Conservation (phyloP, 768 basidiomycete genomes). For the Xanthoconium stramineum region DNA sequence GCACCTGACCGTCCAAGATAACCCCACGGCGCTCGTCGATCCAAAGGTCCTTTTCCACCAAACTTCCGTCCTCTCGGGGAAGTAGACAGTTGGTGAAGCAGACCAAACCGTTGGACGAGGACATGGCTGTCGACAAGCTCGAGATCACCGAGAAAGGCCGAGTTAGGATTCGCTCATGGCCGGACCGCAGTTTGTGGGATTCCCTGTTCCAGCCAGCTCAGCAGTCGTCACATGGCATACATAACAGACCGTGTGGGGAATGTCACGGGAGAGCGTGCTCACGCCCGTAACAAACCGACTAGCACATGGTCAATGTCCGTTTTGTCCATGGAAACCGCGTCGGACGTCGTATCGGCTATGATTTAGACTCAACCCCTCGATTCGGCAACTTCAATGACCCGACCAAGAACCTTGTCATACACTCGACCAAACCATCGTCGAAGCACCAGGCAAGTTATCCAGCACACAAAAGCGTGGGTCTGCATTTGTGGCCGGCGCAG, state of each 20-base stretch:
- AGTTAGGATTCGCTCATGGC: not conserved
- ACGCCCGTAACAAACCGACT: not conserved
- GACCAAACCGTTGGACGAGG: slow-evolving; percentile 55
- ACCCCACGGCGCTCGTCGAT: slow-evolving; percentile 71
- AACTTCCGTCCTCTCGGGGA: slow-evolving; percentile 73
- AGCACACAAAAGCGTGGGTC: not conserved
- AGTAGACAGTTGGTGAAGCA: slow-evolving; percentile 89
- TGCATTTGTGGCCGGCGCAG: not conserved
- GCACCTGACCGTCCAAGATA: slow-evolving; percentile 73
- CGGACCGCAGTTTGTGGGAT: not conserved
- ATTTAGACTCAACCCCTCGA: not conserved
- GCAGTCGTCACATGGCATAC: slow-evolving; percentile 12
- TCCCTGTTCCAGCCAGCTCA: not conserved
- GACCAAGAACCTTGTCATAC: not conserved
- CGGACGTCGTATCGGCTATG: not conserved
- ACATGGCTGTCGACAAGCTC: slow-evolving; percentile 19
- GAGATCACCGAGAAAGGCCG: slow-evolving; percentile 2
- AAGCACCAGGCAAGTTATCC: not conserved
- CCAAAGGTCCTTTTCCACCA: slow-evolving; percentile 77
- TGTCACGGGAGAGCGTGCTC: not conserved
- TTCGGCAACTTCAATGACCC: not conserved
- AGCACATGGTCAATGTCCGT: slow-evolving; percentile 13
- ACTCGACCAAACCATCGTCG: not conserved
- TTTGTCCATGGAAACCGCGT: not conserved
- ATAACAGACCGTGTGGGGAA: not conserved